Percentiles rank a stretch among this genome's conserved stretches.
These are phyloP conservation scores for Xylariaceae sp. DNA, from an alignment of 2,329 filamentous ascomycete genomes.

Conservation along the genomic window DNA sequence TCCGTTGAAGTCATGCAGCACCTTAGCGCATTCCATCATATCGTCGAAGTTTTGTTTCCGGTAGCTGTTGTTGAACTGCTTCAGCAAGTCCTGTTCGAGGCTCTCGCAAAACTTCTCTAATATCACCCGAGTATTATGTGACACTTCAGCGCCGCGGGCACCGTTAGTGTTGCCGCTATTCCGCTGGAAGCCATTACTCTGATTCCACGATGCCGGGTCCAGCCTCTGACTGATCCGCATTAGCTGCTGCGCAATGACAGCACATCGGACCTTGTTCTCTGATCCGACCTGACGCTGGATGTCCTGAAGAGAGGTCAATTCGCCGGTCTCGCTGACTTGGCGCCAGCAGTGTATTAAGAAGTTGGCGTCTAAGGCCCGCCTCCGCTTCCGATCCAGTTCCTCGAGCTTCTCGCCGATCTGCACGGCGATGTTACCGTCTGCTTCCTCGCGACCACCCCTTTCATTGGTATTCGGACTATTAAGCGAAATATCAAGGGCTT, in stretches of 20 bases:
- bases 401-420: constrained; percentile 92
- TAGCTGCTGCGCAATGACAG: constrained; percentile 87
- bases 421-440: constrained; percentile 81
- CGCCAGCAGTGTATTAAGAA: constrained; percentile 97
- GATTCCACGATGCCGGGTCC: constrained; percentile 69
- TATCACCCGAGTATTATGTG: constrained; percentile 73
- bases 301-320: constrained; percentile 81
- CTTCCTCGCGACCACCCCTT: constrained; percentile 45
- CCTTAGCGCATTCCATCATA: constrained; percentile 95
- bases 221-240: constrained; percentile 90
- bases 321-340: constrained; percentile 85
- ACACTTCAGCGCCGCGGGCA: constrained; percentile 37
- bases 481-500: constrained; percentile 78
- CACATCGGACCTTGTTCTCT: constrained; percentile 90
- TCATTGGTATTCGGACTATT: constrained; percentile 53
- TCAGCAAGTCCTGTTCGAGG: constrained; percentile 87
- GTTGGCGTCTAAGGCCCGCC: constrained; percentile 84
- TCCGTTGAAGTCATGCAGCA: constrained; percentile 91
- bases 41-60: constrained; percentile 91
- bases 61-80: constrained; percentile 97
- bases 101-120: constrained; percentile 97
- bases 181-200: constrained; percentile 49
- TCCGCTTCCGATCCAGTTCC: constrained; percentile 86
- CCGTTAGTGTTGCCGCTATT: constrained; percentile 49
- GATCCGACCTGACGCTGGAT: constrained; percentile 78